phyloP scores from a whole-genome alignment of 116 monocot species.

The Posidonia oceanica region DNA sequence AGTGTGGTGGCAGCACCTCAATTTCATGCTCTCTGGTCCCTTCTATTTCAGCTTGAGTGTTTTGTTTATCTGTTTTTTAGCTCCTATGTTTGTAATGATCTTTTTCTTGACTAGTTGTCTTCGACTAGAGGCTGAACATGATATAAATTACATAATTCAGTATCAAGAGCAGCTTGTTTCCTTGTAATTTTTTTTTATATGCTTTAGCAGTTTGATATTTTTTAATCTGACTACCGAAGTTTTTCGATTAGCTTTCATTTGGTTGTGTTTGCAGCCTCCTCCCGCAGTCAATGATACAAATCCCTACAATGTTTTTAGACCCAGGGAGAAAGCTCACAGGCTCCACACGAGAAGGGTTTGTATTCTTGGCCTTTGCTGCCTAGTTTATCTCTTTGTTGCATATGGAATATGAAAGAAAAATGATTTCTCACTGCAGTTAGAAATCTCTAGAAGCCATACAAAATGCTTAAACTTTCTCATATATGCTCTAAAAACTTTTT shows the following conservation, averaged over 20 bases:
- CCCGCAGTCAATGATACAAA: constrained; percentile 95
- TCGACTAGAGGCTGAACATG: too few relatives aligned
- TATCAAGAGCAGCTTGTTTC: too few relatives aligned
- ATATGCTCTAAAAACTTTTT: neutral
- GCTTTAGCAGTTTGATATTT: too few relatives aligned
- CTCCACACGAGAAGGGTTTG: constrained; percentile 89
- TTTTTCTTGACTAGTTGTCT: too few relatives aligned
- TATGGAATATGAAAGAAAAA: neutral
- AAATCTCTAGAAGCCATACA: neutral
- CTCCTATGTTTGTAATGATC: too few relatives aligned
- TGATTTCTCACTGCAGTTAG: neutral
- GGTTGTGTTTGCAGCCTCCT: constrained; percentile 56
- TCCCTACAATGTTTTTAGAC: constrained; percentile 98
- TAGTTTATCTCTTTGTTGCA: neutral
- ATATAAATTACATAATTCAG: too few relatives aligned
- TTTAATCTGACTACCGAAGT: too few relatives aligned
- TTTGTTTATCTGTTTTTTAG: too few relatives aligned
- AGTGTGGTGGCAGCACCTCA: too few relatives aligned
- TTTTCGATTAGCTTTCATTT: neutral
- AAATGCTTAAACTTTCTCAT: neutral
- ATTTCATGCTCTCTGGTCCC: too few relatives aligned
- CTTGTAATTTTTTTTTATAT: too few relatives aligned
- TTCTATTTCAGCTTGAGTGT: too few relatives aligned
- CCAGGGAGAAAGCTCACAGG: constrained; percentile 87
- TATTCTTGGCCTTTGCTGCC: neutral